Conservation (phyloP, 2,329 filamentous ascomycete species). For the Aspergillus thermomutatus region DNA sequence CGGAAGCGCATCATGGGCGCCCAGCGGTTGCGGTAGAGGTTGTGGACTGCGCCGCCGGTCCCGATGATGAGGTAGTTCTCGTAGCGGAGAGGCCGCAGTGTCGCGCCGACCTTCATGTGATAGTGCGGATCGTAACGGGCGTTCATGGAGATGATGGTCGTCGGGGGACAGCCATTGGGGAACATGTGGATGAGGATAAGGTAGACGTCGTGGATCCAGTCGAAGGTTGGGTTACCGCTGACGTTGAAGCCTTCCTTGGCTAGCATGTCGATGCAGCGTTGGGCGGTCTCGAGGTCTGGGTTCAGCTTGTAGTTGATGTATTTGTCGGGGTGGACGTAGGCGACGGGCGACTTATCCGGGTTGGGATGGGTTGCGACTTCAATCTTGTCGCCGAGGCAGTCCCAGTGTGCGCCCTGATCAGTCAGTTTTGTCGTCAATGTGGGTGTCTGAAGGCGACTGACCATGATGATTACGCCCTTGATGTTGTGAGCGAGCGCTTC, state of each 20-base stretch:
- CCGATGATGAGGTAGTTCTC: conserved; percentile 59
- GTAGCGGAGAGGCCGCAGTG: conserved; percentile 54
- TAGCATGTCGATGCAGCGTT: conserved; percentile 52
- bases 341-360: conserved; percentile 61
- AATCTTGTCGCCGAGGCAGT: conserved; percentile 53
- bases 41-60: conserved; percentile 65
- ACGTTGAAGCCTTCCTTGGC: conserved; percentile 53
- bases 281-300: conserved; percentile 55
- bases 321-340: conserved; percentile 64
- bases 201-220: conserved; percentile 72
- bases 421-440: not conserved
- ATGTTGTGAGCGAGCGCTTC: conserved; percentile 58
- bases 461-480: conserved; percentile 65
- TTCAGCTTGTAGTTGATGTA: conserved; percentile 61
- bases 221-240: conserved; percentile 53
- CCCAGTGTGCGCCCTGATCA: conserved; percentile 62
- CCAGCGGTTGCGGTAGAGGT: conserved; percentile 67
- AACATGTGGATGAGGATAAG: conserved; percentile 69
- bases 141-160: conserved; percentile 54
- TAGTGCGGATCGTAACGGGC: conserved; percentile 53
- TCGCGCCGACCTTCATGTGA: conserved; percentile 56
- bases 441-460: conserved; percentile 21
- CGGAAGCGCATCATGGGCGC: conserved; percentile 60
- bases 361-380: conserved; percentile 60
- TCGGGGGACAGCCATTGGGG: conserved; percentile 61